Evolutionary conservation across 2,329 filamentous ascomycete species (phyloP), one percentile per base, ranked within the genome.

Genomic region (Pseudogymnoascus sp.): DNA sequence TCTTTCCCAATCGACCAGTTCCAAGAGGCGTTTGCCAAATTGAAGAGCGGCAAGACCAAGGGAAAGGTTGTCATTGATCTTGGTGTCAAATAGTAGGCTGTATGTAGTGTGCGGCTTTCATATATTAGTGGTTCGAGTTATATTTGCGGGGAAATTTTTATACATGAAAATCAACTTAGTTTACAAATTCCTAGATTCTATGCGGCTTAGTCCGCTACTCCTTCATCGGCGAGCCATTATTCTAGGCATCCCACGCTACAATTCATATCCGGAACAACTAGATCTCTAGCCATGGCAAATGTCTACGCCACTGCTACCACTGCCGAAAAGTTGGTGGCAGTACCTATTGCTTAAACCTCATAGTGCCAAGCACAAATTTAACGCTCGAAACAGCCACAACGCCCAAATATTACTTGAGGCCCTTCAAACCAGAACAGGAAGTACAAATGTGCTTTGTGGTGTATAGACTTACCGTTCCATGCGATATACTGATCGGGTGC

Each of bases 281-380:
- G 34, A 12, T 19, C 37, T 10, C 15, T 38, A 38, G 12, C 37
- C 10, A 19, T 38, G n/a, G 4, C 0, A 39, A 81, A 78, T 74
- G 75, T 3, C 69, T 82, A 23, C 84, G 82, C 73, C 80, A 84
- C 70, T 85, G 82, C 67, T 62, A 70, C 13, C 79, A 82, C 67
- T 83, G 80, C 70, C 76, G 75, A 48, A 84, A 84, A 71, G 81
- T 82, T 63, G 72, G 72, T 8, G 79, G 82, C 19, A 74, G 74
- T 28, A 75, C 75, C 7, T 82, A 78, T 68, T 78, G 76, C 67
- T 77, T 76, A 67, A 82, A 76, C 71, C 65, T 70, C n/a, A 39
- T 69, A 30, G 41, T 69, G 19, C 39, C 61, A 0, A 63, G 67
- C 19, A 59, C 58, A 13, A 63, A 66, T 23, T 69, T 70, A 58